Evolutionary conservation across 108 stramenopile genomes (phyloP), one percentile per base, ranked within the genome.

Genomic region (Fragilaria crotonensis): DNA sequence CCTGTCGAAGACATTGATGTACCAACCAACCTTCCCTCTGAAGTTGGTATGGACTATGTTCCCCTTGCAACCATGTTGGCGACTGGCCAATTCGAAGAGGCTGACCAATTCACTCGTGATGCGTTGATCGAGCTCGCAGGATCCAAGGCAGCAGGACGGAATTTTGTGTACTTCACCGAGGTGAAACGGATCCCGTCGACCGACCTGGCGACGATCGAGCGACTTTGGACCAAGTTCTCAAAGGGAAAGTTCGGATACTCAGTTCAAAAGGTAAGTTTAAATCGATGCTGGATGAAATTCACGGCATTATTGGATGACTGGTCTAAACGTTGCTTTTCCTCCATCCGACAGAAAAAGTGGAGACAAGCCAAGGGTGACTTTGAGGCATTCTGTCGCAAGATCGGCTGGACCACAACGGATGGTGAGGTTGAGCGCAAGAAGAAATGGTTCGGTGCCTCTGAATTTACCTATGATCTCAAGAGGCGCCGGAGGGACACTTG

Each of bases 111-210:
- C 64, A 97, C 96, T 29, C 84, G 96, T 28, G 96, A 97, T 78
- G 94, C 94, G 22, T 75, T 97, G 36, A 96, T 97, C 51, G 75
- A 60, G 29, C 75, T 95, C 32, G 89, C 95, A 25, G 96, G 96
- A 28, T 78, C 82, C 48, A 87, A 89, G 49, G 91, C 64, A 14
- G 80, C 79, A 57, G 91, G 90, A 30, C 80, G 95, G n/a, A 78
- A 84, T 57, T 97, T 95, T 71, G 97, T 97, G 23, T 97, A 97
- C 71, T 97, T 88, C 67, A 97, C 97, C 9, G 95, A 97, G 72
- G 97, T 96, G 5, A 93, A 95, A 69, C 66, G 77, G 46, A 95
- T 97, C 46, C 93, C 89, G 5, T 73, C 63, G 45, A 92, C 79
- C 18, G 97, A 96, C 66, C 59, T 97, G 30, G 95, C 93, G 7